Evolutionary conservation across 345 rosid species (phyloP), one percentile per base, ranked within the genome.

Genomic region (Mallotus nudiflorus): DNA sequence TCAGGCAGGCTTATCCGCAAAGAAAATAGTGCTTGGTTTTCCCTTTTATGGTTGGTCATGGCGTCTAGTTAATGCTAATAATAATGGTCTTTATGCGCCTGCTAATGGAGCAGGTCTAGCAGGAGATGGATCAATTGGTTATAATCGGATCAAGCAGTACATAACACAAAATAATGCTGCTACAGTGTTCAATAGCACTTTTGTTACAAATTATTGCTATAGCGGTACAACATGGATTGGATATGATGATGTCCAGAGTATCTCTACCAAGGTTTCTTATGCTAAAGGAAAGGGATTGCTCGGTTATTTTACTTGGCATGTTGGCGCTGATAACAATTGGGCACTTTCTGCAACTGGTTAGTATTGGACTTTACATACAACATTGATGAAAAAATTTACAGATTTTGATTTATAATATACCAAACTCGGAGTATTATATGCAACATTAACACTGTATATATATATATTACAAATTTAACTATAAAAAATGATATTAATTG

Each of bases 21-120:
- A 67, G 46, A 66, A 77, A 37, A 45, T 77, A 22, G 80, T 66
- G 1, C 49, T 77, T 5, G 76, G 80, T 19, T 11, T 77, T 8
- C 80, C 80, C 19, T 77, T 66, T 24, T 71, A 77, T 22, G 80
- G 80, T 0, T 15, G 45, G 12, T 69, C 80, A 5, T 77, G 80
- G 80, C 51, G 14, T 28, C 80, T 77, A 1, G 58, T 55, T 3
- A 49, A 77, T 56, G 45, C 69, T 24, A 56, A 62, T 9, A 33
- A 71, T 14, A 19, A 77, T 62, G 80, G 76, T 0, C 48, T 77
- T 14, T 71, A 58, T 15, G 75, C 76, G 27, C 59, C 76, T 7
- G 25, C 80, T 4, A 61, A 33, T 5, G 80, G 76, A 20, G 50
- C 67, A 3, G 80, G 69, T 19, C 4, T 45, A 3, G 19, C 56